Evolutionary conservation across 371 early-diverging fungal genomes (phyloP).

Genomic region (Batkoa obscura): DNA sequence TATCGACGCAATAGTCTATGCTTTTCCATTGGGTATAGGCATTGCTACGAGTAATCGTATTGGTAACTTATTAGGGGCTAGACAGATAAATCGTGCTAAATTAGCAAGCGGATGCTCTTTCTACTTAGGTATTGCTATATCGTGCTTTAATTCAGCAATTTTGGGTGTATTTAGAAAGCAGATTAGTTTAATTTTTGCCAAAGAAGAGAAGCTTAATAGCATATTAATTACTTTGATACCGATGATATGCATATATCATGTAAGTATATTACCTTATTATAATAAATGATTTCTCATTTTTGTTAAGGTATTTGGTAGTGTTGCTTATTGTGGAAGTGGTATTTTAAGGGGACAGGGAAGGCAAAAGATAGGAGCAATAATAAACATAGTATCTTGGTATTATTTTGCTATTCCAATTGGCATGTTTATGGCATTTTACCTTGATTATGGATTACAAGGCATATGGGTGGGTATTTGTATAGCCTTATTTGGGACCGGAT

Average conservation of each 20-base stretch:
- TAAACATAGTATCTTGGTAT: neutral
- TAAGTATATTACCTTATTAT: too few species aligned
- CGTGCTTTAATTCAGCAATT: too few species aligned
- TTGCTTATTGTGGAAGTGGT: neutral
- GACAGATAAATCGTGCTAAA: conserved; percentile 18
- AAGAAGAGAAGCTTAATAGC: too few species aligned
- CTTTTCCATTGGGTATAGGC: conserved; percentile 36
- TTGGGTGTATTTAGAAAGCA: too few species aligned
- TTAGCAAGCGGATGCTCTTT: too few species aligned
- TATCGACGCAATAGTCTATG: conserved; percentile 41
- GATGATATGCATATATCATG: too few species aligned
- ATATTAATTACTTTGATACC: too few species aligned
- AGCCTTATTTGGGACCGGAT: neutral
- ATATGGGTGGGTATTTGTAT: neutral
- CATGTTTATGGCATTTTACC: neutral
- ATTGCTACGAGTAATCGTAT: conserved; percentile 59
- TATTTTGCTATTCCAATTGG: neutral
- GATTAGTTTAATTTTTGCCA: too few species aligned
- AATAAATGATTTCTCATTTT: too few species aligned
- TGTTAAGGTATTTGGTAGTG: conserved; percentile 2
- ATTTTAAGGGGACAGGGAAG: neutral
- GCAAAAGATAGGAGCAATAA: neutral
- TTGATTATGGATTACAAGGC: neutral
- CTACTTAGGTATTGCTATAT: too few species aligned
- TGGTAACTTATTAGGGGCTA: conserved; percentile 51